These are phyloP conservation scores for Macadamia tetraphylla DNA, from an alignment of 164 flowering plant species.

Conservation along the genomic window DNA sequence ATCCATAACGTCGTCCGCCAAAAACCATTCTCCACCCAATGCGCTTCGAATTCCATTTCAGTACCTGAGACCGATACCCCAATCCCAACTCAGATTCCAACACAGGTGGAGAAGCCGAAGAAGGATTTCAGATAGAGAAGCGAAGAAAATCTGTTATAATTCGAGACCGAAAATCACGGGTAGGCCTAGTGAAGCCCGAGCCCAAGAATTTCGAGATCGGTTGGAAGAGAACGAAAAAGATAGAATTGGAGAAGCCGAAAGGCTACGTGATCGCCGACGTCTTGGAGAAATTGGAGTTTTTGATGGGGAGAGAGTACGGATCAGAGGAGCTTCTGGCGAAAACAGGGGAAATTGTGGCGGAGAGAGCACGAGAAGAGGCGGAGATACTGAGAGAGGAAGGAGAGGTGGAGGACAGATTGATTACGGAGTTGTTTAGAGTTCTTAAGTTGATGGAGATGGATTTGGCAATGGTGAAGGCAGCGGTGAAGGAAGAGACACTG, in stretches of 20 bases:
- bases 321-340: conserved; percentile 65
- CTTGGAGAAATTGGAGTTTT: conserved; percentile 59
- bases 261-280: conserved; percentile 73
- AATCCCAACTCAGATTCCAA: conserved; percentile 20
- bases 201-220: conserved; percentile 81
- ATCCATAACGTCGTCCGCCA: conserved; percentile 2
- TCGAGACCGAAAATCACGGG: conserved; percentile 33
- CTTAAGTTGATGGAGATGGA: conserved; percentile 84
- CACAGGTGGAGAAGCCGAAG: conserved; percentile 27
- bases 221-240: conserved; percentile 81
- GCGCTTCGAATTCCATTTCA: conserved; percentile 25
- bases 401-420: conserved; percentile 80
- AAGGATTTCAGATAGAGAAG: conserved; percentile 43
- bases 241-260: conserved; percentile 55
- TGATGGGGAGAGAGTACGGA: conserved; percentile 64
- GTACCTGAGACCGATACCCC: conserved; percentile 23
- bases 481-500: conserved; percentile 76
- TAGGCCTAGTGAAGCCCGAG: conserved; percentile 40
- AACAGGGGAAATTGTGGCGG: conserved; percentile 70
- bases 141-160: conserved; percentile 53
- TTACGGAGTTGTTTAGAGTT: conserved; percentile 71
- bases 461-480: conserved; percentile 81
- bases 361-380: conserved; percentile 81
- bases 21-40: conserved; percentile 16
- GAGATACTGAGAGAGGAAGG: conserved; percentile 74